Percentiles rank a stretch among this genome's conserved stretches.
Evolutionary conservation across 306 rosid species (phyloP).

Genomic region (Glycyrrhiza uralensis): DNA sequence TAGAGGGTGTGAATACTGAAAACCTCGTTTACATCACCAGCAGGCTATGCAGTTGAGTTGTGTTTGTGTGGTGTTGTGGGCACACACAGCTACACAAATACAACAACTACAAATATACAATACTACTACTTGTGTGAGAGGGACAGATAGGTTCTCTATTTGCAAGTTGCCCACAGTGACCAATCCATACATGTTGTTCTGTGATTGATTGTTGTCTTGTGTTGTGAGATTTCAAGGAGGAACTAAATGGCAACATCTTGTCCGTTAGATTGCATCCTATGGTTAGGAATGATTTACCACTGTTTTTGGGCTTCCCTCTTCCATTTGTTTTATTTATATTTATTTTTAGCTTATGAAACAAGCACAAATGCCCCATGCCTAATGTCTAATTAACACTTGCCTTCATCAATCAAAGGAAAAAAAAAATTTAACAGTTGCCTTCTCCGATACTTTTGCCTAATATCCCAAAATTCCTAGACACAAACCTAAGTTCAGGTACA

Average conservation of each 20-base stretch:
- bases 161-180: background rate
- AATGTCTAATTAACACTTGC: too few relatives aligned
- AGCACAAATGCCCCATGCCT: background rate
- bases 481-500: too few relatives aligned
- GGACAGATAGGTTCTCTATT: background rate
- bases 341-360: background rate
- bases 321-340: too few relatives aligned
- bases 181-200: too few relatives aligned
- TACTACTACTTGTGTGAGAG: too few relatives aligned
- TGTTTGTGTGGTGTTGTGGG: background rate
- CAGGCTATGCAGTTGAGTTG: conserved; percentile 9
- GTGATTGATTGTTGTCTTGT: too few relatives aligned
- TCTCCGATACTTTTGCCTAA: too few relatives aligned
- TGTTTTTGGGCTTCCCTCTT: background rate
- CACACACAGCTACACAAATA: conserved; percentile 7
- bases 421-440: too few relatives aligned
- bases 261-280: background rate
- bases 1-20: background rate
- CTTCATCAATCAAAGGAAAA: too few relatives aligned
- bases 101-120: too few relatives aligned
- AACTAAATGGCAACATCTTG: background rate
- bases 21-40: conserved; percentile 19
- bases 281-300: background rate
- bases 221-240: background rate
- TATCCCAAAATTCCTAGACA: too few relatives aligned